Base-by-base conservation (phyloP, 768 basidiomycete species). In the Pisolithus sp. region DNA sequence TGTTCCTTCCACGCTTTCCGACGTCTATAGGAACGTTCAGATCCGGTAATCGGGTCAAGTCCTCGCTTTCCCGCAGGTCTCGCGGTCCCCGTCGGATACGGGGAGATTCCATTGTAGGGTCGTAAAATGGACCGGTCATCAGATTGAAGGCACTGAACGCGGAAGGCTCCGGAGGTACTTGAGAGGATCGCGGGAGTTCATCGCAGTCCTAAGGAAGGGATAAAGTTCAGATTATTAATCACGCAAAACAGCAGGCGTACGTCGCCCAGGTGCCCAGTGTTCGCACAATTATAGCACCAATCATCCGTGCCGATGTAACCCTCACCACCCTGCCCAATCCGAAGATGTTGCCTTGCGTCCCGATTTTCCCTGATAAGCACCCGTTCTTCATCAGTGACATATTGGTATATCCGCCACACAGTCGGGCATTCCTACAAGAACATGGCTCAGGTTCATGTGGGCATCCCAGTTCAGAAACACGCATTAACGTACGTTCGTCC, bases 251-350 rank as follows among this genome's bases (percentile, higher is more conserved):
- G 26, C 48, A 42, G 42, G 73, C 85, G 68, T 60, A 90, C 89
- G 59, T 91, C 89, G 43, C 89, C 89, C 64, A 85, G 78, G 65
- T 92, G 89, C 4, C 86, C 89, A 47, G 66, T 66, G 26, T 70
- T 70, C 39, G 85, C 89, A 57, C 89, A 92, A 57, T 86, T 87
- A 62, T 89, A 88, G 64, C 89, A 92, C 85, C 85, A 91, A 57
- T 80, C 73, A 60, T 88, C 86, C 31, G 68, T 65, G 5, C 78
- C 85, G 49, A 91, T 82, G 65, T 85, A 89, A 6, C 83, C 86
- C 64, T 90, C 89, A 9, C 88, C 86, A 13, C 89, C 88, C 50
- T 83, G 62, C 10, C 88, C 86, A 7, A 88, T 66, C 12, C 62
- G 60, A 6, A 82, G 61, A 4, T 69, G 62, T 40, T 72, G 76